Percentiles rank a stretch among this genome's conserved stretches.
Conservation (phyloP, 2,329 filamentous ascomycete genomes). For the Exophiala xenobiotica region DNA sequence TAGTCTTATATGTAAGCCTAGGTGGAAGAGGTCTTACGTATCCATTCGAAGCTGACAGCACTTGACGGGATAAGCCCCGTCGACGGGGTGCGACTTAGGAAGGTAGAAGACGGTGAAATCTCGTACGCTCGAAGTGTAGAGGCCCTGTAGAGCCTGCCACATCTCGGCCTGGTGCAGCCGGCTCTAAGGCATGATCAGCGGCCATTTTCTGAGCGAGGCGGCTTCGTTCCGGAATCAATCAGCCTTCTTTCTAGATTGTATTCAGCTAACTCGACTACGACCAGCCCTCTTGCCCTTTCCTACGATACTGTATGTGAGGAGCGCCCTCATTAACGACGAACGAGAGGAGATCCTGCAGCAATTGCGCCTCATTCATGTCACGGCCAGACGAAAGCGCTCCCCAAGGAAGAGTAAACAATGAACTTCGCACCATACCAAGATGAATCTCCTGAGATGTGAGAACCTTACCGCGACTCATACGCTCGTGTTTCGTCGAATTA, state of each 20-base stretch:
- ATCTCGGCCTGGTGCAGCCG: background rate
- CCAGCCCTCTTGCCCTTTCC: too few relatives aligned
- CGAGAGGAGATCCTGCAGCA: too few relatives aligned
- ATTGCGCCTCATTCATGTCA: too few relatives aligned
- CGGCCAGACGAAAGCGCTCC: too few relatives aligned
- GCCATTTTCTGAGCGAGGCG: background rate
- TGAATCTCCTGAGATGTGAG: conserved; percentile 69
- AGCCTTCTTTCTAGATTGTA: too few relatives aligned
- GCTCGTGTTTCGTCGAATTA: background rate
- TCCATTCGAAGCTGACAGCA: background rate
- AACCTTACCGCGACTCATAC: background rate
- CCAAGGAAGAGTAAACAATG: conserved; percentile 62
- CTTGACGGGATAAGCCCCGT: background rate
- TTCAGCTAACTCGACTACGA: too few relatives aligned
- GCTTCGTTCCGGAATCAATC: background rate
- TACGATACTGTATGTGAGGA: too few relatives aligned
- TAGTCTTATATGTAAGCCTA: too few relatives aligned
- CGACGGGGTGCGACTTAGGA: background rate
- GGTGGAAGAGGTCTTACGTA: too few relatives aligned
- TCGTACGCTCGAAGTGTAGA: background rate
- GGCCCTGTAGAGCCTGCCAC: background rate
- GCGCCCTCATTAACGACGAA: too few relatives aligned
- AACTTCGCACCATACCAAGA: conserved; percentile 98
- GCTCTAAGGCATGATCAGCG: background rate
- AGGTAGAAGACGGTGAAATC: background rate